Evolutionary conservation across 352 stramenopile species (phyloP), one percentile per base, ranked within the genome.

Genomic region (Globisporangium middletonii): DNA sequence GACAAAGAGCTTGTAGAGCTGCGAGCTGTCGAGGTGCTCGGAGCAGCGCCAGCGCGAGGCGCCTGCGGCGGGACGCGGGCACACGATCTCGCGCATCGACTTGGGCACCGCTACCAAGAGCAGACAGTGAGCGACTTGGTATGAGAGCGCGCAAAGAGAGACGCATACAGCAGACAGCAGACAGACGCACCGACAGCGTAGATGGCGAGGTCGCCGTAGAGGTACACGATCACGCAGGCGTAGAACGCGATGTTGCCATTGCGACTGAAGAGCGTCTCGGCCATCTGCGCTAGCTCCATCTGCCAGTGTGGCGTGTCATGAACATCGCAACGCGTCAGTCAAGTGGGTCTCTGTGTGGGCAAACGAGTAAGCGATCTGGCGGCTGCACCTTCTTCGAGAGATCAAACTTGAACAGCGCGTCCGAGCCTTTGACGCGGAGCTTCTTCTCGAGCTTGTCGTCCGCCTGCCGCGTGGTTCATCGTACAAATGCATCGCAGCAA

Each of bases 241-340:
- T 93, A 95, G 57, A 95, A 93, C 4, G 83, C 79, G 19, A 88
- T 67, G 48, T 86, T 76, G 5, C 85, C 81, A 43, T 73, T 68
- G 51, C 57, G 75, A 35, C 60, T 82, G 59, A 91, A 95, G 7
- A 95, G 72, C 59, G 86, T 56, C 47, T 93, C 71, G 7, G 83
- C 85, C 77, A 95, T 94, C 50, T 91, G 76, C 16, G 85, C 83
- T 28, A 95, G 59, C 61, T 95, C 85, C 76, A 92, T 88, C 83
- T 38, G 33, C 33, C 33, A 38, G 33, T 94, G 23, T 23, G 23
- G 23, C 23, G 23, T 23, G 13, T 19, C 13, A 57, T 57, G 55
- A 27, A 30, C n/a, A 33, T 16, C 19, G 33, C 27, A 45, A 13
- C 18, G 9, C 12, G n/a, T 26, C 7, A 23, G 23, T 23, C 23